phyloP scores from a whole-genome alignment of 2,329 filamentous ascomycete genomes.

The Orbilia brochopaga region DNA sequence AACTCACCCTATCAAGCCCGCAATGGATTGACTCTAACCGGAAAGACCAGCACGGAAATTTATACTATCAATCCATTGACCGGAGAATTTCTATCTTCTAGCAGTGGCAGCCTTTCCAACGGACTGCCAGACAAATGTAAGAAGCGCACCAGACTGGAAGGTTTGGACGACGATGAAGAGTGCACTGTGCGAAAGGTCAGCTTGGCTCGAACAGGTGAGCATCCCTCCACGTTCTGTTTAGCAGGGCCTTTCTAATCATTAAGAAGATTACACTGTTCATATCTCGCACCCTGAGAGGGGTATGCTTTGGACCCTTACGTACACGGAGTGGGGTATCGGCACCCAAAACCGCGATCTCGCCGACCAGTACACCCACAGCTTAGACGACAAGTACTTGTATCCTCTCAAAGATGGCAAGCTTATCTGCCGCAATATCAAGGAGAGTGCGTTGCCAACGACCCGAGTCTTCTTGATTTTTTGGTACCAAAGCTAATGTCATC shows the following conservation, averaged over 20 bases:
- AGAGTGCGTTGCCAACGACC: constrained; percentile 67
- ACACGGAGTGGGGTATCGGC: constrained; percentile 94
- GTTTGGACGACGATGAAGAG: constrained; percentile 43
- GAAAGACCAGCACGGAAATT: constrained; percentile 36
- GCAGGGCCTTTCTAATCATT: neutral
- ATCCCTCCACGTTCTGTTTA: neutral
- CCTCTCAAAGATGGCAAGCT: constrained; percentile 76
- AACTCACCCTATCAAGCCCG: constrained; percentile 28
- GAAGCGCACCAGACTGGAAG: constrained; percentile 38
- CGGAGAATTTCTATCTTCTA: constrained; percentile 29
- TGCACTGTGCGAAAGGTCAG: constrained; percentile 37
- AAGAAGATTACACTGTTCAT: constrained; percentile 83
- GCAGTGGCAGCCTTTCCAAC: constrained; percentile 26
- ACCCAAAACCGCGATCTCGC: constrained; percentile 87
- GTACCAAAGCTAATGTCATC: constrained; percentile 55
- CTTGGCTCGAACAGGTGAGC: constrained; percentile 33
- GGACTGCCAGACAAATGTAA: constrained; percentile 42
- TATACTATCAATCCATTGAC: constrained; percentile 44
- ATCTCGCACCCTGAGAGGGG: constrained; percentile 79
- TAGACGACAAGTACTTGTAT: constrained; percentile 88
- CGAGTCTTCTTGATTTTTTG: no score
- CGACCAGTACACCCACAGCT: constrained; percentile 77
- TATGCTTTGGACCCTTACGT: constrained; percentile 85
- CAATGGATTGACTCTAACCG: constrained; percentile 33
- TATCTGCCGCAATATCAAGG: constrained; percentile 23